Percentiles rank a stretch among this genome's conserved stretches.
phyloP scores from a whole-genome alignment of 2,329 filamentous ascomycete genomes.

The Botryotinia narcissicola region DNA sequence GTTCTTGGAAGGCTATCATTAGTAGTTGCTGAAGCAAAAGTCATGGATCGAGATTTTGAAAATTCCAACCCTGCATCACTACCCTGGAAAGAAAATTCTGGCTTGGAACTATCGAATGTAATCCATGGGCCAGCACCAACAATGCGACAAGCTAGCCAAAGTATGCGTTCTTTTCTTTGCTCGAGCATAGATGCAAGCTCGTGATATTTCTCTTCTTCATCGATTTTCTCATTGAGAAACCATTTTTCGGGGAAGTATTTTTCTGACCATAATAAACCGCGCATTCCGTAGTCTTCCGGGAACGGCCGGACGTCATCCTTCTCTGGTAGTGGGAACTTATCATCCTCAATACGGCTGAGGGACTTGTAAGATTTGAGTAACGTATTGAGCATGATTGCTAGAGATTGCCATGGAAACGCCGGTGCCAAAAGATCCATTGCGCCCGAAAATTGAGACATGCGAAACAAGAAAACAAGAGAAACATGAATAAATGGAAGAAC shows the following conservation, averaged over 20 bases:
- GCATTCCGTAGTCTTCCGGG: constrained; percentile 31
- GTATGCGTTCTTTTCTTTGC: constrained; percentile 32
- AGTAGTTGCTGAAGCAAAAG: constrained; percentile 16
- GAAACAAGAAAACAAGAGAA: constrained; percentile 28
- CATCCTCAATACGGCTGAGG: constrained; percentile 23
- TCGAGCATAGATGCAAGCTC: constrained; percentile 34
- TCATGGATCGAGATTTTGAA: constrained; percentile 7
- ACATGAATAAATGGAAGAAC: constrained; percentile 30
- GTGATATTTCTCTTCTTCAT: constrained; percentile 34
- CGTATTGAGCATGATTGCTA: constrained; percentile 27
- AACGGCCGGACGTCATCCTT: constrained; percentile 30
- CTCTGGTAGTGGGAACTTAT: constrained; percentile 27
- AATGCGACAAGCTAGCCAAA: constrained; percentile 29
- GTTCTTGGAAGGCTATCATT: background rate
- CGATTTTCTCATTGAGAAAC: constrained; percentile 31
- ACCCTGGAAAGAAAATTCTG: constrained; percentile 14
- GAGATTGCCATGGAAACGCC: constrained; percentile 28
- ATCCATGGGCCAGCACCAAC: constrained; percentile 20
- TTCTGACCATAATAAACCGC: constrained; percentile 28
- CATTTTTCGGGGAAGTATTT: constrained; percentile 30
- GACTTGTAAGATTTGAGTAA: constrained; percentile 20
- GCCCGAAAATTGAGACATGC: constrained; percentile 24
- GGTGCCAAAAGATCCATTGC: constrained; percentile 25
- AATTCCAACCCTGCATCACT: constrained; percentile 2
- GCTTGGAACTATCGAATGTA: constrained; percentile 14